phyloP scores from a whole-genome alignment of 2,329 filamentous ascomycete species.

The Mycosphaerella sp. region DNA sequence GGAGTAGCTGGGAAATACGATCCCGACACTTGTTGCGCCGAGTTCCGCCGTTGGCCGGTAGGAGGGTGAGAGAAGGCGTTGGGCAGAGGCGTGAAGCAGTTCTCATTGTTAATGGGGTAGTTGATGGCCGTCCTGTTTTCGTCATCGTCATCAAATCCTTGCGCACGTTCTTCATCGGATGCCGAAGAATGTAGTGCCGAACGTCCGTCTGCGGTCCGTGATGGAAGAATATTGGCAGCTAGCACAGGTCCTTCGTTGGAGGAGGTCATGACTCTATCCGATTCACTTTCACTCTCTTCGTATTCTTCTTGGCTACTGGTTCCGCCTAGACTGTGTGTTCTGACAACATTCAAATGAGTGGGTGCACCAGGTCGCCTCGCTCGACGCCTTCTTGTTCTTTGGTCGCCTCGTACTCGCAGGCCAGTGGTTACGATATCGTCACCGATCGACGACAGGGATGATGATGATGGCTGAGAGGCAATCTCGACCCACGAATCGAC shows the following conservation, averaged over 20 bases:
- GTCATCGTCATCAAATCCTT: conserved; percentile 51
- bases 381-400: conserved; percentile 55
- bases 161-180: conserved; percentile 36
- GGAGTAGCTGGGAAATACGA: conserved; percentile 40
- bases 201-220: conserved; percentile 22
- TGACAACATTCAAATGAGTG: conserved; percentile 38
- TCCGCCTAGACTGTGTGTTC: conserved; percentile 43
- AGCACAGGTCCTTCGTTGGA: conserved; percentile 53
- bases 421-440: conserved; percentile 92
- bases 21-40: conserved; percentile 43
- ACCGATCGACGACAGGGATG: conserved; percentile 74
- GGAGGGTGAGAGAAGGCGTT: conserved; percentile 88
- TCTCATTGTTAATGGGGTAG: conserved; percentile 47
- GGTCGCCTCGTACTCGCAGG: conserved; percentile 64
- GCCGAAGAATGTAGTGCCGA: conserved; percentile 27
- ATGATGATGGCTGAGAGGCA: conserved; percentile 85
- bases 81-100: conserved; percentile 73
- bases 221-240: conserved; percentile 24
- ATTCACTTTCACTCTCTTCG: conserved; percentile 86
- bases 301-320: conserved; percentile 87
- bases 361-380: conserved; percentile 39
- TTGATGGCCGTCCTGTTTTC: conserved; percentile 81
- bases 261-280: conserved; percentile 63
- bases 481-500: conserved; percentile 96
- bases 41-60: conserved; percentile 46